Evolutionary conservation across 106 monocot genomes (phyloP).

Genomic region (Allium fistulosum): DNA sequence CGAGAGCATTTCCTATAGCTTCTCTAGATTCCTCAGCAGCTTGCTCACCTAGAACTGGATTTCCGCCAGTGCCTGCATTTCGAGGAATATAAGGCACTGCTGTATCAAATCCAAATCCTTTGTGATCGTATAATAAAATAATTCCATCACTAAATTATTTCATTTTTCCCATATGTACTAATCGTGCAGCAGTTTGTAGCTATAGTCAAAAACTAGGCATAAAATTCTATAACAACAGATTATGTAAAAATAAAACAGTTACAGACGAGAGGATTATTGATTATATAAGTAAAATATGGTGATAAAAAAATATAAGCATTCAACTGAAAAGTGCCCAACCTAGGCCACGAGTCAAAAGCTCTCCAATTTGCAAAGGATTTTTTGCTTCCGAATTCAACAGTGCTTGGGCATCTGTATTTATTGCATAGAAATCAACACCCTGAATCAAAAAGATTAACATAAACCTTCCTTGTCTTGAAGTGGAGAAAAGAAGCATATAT

Average conservation of each 20-base stretch:
- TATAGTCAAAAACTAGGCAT: too few relatives aligned
- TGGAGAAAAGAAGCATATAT: neutral
- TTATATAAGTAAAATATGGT: neutral
- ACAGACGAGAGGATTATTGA: neutral
- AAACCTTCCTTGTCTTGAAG: neutral
- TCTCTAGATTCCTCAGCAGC: constrained; percentile 99
- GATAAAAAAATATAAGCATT: neutral
- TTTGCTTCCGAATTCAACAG: constrained; percentile 79
- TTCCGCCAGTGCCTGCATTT: constrained; percentile 84
- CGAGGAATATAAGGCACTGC: too few relatives aligned
- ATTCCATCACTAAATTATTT: too few relatives aligned
- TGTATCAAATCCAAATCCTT: constrained; percentile 2
- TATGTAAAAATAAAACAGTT: neutral
- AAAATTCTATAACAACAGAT: neutral
- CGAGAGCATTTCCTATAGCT: constrained; percentile 64
- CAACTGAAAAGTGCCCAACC: constrained; percentile 29
- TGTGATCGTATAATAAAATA: too few relatives aligned
- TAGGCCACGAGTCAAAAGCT: constrained; percentile 94
- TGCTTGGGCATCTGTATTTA: constrained; percentile 94
- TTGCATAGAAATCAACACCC: constrained; percentile 94
- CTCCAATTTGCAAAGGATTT: constrained; percentile 89
- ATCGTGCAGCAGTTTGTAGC: too few relatives aligned
- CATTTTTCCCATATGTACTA: too few relatives aligned
- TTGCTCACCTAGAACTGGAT: constrained; percentile 91
- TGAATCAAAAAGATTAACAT: constrained; percentile 14